Evolutionary conservation across 2,329 filamentous ascomycete genomes (phyloP).

Genomic region (Monilinia vaccinii-corymbosi): DNA sequence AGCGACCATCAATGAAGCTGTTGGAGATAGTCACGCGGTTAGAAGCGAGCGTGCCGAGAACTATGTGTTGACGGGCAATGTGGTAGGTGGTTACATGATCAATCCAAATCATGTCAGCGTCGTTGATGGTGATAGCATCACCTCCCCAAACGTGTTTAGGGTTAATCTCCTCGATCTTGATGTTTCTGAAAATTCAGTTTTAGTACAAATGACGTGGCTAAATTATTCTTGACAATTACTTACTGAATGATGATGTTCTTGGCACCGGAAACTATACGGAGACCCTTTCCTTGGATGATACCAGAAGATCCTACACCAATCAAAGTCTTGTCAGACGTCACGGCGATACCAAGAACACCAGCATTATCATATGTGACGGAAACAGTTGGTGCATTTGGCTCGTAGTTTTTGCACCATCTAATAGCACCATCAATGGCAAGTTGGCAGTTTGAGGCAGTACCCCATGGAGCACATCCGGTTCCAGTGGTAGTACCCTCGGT

Average conservation of each 20-base stretch:
- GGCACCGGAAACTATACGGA: constrained; percentile 23
- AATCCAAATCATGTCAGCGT: constrained; percentile 31
- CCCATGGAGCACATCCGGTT: constrained; percentile 27
- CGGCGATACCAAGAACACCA: constrained; percentile 19
- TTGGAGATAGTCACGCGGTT: constrained; percentile 38
- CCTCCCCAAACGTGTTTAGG: constrained; percentile 33
- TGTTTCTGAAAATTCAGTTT: constrained; percentile 12
- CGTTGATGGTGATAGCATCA: constrained; percentile 31
- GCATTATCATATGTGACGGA: constrained; percentile 22
- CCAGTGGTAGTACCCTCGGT: constrained; percentile 32
- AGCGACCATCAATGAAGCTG: constrained; percentile 37
- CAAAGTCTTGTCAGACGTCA: constrained; percentile 25
- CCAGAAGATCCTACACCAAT: constrained; percentile 24
- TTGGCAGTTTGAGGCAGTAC: constrained; percentile 32
- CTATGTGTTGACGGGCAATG: constrained; percentile 38
- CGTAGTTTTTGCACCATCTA: not conserved
- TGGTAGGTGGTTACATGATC: constrained; percentile 29
- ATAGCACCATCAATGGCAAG: constrained; percentile 41
- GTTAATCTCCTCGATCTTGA: constrained; percentile 29
- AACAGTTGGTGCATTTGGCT: not conserved
- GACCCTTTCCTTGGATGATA: constrained; percentile 26
- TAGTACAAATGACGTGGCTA: not conserved
- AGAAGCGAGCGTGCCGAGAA: constrained; percentile 29
- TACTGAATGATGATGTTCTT: constrained; percentile 22
- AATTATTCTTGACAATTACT: not conserved